A percentile compares a stretch with the other conserved stretches of the same genome.
Conservation (phyloP, 2,329 filamentous ascomycete genomes). For the Aspergillus sp. region DNA sequence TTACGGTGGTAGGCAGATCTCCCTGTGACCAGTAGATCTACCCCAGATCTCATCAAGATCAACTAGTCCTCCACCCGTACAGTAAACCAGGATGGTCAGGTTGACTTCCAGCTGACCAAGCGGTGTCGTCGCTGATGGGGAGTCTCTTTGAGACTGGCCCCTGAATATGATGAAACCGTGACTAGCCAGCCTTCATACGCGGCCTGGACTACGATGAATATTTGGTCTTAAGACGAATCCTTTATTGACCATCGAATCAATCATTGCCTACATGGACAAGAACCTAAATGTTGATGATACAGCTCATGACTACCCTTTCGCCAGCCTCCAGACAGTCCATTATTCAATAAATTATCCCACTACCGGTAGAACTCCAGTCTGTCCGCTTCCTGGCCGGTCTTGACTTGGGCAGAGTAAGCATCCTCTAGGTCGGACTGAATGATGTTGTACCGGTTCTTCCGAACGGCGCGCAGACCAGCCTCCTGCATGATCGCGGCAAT, state of each 20-base stretch:
- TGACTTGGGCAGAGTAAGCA: constrained; percentile 95
- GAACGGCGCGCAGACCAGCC: constrained; percentile 85
- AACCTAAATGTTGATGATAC: constrained; percentile 28
- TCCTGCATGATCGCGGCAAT: constrained; percentile 99
- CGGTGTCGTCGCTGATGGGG: no score
- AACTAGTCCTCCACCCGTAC: no score
- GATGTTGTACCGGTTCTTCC: constrained; percentile 99
- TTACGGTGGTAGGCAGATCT: no score
- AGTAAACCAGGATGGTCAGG: no score
- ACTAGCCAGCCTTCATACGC: no score
- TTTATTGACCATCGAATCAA: not conserved
- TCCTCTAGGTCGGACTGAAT: constrained; percentile 96
- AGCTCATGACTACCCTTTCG: constrained; percentile 23
- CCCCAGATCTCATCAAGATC: no score
- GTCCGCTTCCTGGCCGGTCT: constrained; percentile 69
- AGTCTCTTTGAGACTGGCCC: no score
- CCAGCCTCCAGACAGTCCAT: constrained; percentile 12
- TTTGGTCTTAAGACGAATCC: no score
- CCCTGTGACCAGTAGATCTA: no score
- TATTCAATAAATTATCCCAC: constrained; percentile 9
- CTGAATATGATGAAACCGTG: no score
- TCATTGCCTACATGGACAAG: constrained; percentile 17
- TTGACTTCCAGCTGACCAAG: no score
- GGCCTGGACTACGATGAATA: no score
- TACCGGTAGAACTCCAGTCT: constrained; percentile 88